A percentile compares a stretch with the other conserved stretches of the same genome.
These are phyloP conservation scores for Brassica incana DNA, from an alignment of 345 rosid genomes.

Conservation along the genomic window DNA sequence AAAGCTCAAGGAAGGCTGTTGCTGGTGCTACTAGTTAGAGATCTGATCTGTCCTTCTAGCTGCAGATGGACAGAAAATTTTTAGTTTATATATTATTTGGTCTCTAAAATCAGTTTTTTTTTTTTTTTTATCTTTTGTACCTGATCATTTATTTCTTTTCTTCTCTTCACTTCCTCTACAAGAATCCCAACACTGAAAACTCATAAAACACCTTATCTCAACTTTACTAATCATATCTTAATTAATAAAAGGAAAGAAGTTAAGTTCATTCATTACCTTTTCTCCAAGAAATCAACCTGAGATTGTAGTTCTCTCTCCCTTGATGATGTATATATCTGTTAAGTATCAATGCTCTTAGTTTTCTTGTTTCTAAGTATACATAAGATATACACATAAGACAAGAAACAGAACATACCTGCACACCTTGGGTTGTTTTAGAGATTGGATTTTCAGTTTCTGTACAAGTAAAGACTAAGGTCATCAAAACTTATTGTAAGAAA, in stretches of 20 bases:
- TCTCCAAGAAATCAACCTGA: constrained; percentile 61
- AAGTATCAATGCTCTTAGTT: background rate
- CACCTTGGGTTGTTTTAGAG: constrained; percentile 7
- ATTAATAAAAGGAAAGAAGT: background rate
- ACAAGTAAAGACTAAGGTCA: constrained; percentile 3
- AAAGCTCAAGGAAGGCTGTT: constrained; percentile 19
- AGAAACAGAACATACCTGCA: constrained; percentile 16
- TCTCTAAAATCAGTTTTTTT: background rate
- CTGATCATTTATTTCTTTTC: constrained; percentile 62
- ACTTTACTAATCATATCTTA: background rate
- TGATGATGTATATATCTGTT: constrained; percentile 51
- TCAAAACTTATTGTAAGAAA: constrained; percentile 35
- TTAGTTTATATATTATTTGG: background rate
- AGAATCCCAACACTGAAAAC: constrained; percentile 60
- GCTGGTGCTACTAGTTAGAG: constrained; percentile 15
- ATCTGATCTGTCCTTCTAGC: constrained; percentile 26
- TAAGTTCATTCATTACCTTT: constrained; percentile 52
- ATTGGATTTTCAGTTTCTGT: constrained; percentile 20
- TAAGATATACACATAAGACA: background rate
- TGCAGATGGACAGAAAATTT: background rate
- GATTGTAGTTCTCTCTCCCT: constrained; percentile 72
- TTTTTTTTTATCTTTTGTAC: constrained; percentile 31
- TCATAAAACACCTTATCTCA: constrained; percentile 6
- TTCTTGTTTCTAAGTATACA: background rate
- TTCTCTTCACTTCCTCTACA: constrained; percentile 74